phyloP scores from a whole-genome alignment of 805 yeast species.

The Wickerhamiella dianesei region DNA sequence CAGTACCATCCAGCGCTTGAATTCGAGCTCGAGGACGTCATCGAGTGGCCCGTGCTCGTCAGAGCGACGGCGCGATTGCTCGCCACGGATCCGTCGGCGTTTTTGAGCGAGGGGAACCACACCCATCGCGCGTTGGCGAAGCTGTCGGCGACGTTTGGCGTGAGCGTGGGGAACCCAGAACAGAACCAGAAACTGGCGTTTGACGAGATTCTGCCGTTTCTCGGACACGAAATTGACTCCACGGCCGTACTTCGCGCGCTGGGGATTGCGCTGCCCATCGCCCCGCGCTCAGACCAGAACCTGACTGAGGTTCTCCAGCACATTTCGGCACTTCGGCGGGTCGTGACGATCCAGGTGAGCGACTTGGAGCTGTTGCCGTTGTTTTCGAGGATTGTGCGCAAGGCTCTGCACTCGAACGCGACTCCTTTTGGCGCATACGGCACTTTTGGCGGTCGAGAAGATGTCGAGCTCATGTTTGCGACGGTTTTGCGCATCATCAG shows the following conservation, averaged over 20 bases:
- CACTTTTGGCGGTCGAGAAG: constrained; percentile 33
- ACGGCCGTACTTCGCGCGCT: not conserved
- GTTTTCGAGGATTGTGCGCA: not conserved
- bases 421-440: constrained; percentile 40
- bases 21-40: constrained; percentile 27
- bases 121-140: not conserved
- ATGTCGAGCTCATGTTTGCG: constrained; percentile 3
- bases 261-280: constrained; percentile 17
- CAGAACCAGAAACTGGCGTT: not conserved
- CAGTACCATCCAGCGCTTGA: constrained; percentile 19
- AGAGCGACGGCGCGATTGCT: constrained; percentile 23
- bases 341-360: constrained; percentile 9
- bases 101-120: not conserved
- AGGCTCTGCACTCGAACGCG: not conserved
- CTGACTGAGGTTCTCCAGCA: constrained; percentile 13
- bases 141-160: not conserved
- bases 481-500: not conserved
- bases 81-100: not conserved
- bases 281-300: constrained; percentile 24
- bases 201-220: not conserved
- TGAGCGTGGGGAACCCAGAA: not conserved
- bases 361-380: not conserved
- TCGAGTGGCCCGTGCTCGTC: constrained; percentile 41
- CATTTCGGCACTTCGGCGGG: constrained; percentile 5
- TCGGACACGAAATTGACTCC: not conserved